Conservation (phyloP, 78 protist genomes). For the Ministeria vibrans region DNA sequence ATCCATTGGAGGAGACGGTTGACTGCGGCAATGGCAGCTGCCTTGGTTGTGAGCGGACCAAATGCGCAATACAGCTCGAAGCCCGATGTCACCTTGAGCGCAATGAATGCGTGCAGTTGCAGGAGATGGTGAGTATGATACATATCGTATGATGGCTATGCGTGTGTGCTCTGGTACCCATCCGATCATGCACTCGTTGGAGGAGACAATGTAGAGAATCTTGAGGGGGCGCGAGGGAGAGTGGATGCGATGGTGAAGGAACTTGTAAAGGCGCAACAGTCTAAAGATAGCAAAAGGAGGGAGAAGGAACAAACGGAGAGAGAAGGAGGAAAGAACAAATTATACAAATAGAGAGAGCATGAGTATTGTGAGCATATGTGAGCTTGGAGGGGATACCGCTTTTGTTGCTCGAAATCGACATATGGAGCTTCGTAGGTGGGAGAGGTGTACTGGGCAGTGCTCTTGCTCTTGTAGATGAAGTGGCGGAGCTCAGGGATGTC, state of each 20-base stretch:
- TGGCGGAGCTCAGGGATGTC: conserved; percentile 5
- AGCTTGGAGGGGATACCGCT: background rate
- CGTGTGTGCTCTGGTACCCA: background rate
- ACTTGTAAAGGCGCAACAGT: background rate
- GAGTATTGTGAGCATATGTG: background rate
- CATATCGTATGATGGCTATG: background rate
- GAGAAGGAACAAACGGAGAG: background rate
- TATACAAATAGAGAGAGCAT: background rate
- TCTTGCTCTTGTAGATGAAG: conserved; percentile 7
- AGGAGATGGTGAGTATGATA: background rate
- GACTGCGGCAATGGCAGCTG: background rate
- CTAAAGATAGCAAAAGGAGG: background rate
- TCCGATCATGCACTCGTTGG: background rate
- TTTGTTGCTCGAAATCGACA: background rate
- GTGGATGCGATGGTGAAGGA: background rate
- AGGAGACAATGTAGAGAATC: background rate
- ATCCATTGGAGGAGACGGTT: conserved; percentile 14
- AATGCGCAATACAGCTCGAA: conserved; percentile 12
- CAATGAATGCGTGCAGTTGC: too few species aligned
- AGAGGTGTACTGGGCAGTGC: background rate
- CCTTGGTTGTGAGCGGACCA: conserved; percentile 10
- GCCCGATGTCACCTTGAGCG: background rate
- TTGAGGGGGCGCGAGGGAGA: background rate
- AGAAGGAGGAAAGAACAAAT: background rate
- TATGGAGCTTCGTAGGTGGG: conserved; percentile 7